Evolutionary conservation across 192 early-diverging fungal species (phyloP), one percentile per base, ranked within the genome.

Genomic region (Coemansia sp.): DNA sequence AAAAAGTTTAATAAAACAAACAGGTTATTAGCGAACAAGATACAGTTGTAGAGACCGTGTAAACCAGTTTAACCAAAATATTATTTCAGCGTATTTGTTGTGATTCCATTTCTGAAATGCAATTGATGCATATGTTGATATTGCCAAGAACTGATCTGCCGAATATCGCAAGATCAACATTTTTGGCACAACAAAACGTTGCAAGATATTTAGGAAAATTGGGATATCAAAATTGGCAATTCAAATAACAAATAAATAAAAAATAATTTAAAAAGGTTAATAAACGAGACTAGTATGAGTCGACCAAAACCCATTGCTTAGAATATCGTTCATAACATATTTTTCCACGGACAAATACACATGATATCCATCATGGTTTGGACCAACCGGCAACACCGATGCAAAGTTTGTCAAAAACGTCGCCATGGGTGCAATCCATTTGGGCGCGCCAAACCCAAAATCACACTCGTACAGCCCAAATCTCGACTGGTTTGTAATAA

Each of bases 401-500:
- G 57, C 61, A 52, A 64, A 59, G 38, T 53, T 59, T 10, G 55
- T 37, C 4, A 54, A 5, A 22, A 59, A 70, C 9, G 45, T 47
- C 19, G 54, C 32, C 56, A 59, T n/a, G 10, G 57, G 49, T 18
- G 61, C 26, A 16, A 70, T 29, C 68, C 68, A 70, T n/a, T 38
- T 2, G 4, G 68, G 68, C 2, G 49, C 24, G 20, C 71, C 71
- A 10, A 16, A n/a, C 9, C 71, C 71, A 66, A 73, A 73, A 48
- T 73, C 71, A 6, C 56, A 27, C 13, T 19, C 51, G 41, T 67
- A 67, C 20, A 66, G 51, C 2, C 45, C 35, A 24, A 67, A 73
- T 6, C 65, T 60, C 26, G 71, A 41, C 38, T 67, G 65, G 51
- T 64, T 73, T n/a, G 65, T 63, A 3, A 62, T 58, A n/a, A 54